These are phyloP conservation scores for Plasmodium ovale DNA, from an alignment of 169 alveolate genomes.

Conservation along the genomic window DNA sequence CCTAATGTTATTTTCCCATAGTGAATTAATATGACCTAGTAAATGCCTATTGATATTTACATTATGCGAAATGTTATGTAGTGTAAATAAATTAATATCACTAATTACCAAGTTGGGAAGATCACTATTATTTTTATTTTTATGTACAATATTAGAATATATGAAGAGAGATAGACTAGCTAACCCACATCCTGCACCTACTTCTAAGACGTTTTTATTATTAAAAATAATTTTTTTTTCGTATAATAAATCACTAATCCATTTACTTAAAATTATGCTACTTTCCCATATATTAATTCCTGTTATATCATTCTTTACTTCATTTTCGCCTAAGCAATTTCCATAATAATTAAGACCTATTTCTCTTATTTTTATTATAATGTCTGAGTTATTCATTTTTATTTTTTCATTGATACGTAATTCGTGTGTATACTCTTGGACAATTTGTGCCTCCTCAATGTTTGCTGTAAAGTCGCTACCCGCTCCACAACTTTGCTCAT, in stretches of 20 bases:
- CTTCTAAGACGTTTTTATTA: conserved; percentile 77
- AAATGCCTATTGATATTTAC: conserved; percentile 69
- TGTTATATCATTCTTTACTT: conserved; percentile 74
- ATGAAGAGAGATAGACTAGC: conserved; percentile 76
- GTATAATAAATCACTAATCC: conserved; percentile 76
- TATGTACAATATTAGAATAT: conserved; percentile 13
- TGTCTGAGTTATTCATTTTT: conserved; percentile 8
- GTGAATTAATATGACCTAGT: neutral
- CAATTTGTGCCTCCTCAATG: conserved; percentile 35
- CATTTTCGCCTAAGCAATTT: conserved; percentile 47
- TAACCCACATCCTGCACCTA: conserved; percentile 85
- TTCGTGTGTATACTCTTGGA: conserved; percentile 42
- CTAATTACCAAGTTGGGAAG: conserved; percentile 69
- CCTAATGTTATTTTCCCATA: conserved; percentile 49
- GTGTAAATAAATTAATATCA: conserved; percentile 76
- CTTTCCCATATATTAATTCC: conserved; percentile 86
- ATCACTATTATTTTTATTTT: neutral
- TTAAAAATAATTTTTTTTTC: conserved; percentile 22
- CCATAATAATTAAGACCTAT: conserved; percentile 72
- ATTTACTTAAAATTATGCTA: conserved; percentile 76
- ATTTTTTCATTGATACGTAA: conserved; percentile 1
- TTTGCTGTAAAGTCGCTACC: conserved; percentile 20
- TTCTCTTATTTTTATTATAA: conserved; percentile 72
- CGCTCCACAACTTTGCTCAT: neutral
- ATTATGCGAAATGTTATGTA: conserved; percentile 78